Conservation (phyloP, 164 flowering plant species). For the Kingdonia uniflora region DNA sequence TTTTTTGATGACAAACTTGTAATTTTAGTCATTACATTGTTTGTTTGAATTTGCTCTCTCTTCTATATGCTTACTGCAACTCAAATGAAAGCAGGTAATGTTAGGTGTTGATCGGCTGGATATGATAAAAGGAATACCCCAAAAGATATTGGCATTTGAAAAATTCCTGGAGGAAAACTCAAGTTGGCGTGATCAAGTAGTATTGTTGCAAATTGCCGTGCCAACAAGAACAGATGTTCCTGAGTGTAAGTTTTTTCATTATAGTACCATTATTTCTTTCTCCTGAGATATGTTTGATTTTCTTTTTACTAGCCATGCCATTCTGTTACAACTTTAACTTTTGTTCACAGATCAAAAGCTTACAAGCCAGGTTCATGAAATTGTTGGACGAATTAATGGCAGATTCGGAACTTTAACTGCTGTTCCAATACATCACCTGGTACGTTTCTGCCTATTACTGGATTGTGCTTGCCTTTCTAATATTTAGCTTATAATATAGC, state of each 20-base stretch:
- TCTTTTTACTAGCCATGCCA: neutral
- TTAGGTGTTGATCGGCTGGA: conserved; percentile 94
- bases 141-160: conserved; percentile 90
- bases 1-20: too few relatives aligned
- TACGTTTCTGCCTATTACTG: conserved; percentile 13
- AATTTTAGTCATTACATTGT: too few relatives aligned
- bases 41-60: too few relatives aligned
- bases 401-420: conserved; percentile 83
- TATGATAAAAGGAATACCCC: conserved; percentile 95
- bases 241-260: conserved; percentile 47
- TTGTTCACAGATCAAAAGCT: conserved; percentile 71
- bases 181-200: conserved; percentile 71
- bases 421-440: conserved; percentile 97
- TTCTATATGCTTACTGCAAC: too few relatives aligned
- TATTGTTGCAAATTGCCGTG: conserved; percentile 86
- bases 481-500: too few relatives aligned
- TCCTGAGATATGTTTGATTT: too few relatives aligned
- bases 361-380: conserved; percentile 94
- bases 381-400: conserved; percentile 95
- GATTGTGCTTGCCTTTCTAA: too few relatives aligned
- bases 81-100: conserved; percentile 46
- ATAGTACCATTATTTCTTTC: too few relatives aligned
- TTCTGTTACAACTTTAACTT: neutral
- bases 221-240: conserved; percentile 97
- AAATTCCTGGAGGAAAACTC: conserved; percentile 88